Evolutionary conservation across 116 monocot species (phyloP).

Genomic region (Zostera marina): DNA sequence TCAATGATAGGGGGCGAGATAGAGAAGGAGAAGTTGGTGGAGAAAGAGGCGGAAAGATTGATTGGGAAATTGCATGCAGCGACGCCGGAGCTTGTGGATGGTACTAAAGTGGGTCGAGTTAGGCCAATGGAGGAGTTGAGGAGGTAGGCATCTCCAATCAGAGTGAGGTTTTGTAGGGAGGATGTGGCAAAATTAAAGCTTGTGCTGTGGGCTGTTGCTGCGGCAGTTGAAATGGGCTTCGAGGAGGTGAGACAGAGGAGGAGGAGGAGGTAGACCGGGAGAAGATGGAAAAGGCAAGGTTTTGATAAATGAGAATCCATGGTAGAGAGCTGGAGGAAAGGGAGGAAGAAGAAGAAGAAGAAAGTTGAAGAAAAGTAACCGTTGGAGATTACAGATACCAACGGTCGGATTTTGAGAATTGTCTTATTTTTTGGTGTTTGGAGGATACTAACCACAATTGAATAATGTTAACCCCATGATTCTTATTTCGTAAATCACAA

Average conservation of each 20-base stretch:
- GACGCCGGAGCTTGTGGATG: conserved; percentile 37
- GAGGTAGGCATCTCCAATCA: conserved; percentile 68
- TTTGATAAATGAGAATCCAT: conserved; percentile 4
- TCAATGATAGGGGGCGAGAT: conserved; percentile 26
- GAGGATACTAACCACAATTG: too few relatives aligned
- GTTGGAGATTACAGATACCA: not conserved
- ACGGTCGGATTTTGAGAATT: too few relatives aligned
- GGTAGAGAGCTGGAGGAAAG: not conserved
- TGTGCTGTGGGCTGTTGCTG: conserved; percentile 15
- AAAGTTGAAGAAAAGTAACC: not conserved
- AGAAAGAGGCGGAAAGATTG: conserved; percentile 46
- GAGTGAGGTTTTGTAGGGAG: conserved; percentile 63
- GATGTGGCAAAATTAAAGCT: conserved; percentile 34
- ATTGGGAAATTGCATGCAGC: conserved; percentile 30
- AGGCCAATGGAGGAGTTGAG: conserved; percentile 41
- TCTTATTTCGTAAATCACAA: too few relatives aligned
- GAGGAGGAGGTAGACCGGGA: conserved; percentile 2
- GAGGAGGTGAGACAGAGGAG: conserved; percentile 8
- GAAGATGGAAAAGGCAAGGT: conserved; percentile 4
- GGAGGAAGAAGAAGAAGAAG: not conserved
- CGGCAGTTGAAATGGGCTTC: not conserved
- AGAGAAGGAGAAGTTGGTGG: conserved; percentile 71
- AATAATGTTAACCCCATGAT: too few relatives aligned
- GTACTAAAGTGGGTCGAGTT: conserved; percentile 41
- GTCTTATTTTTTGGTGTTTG: too few relatives aligned